phyloP scores from a whole-genome alignment of 148 eudicot species.

The Chenopodium album region DNA sequence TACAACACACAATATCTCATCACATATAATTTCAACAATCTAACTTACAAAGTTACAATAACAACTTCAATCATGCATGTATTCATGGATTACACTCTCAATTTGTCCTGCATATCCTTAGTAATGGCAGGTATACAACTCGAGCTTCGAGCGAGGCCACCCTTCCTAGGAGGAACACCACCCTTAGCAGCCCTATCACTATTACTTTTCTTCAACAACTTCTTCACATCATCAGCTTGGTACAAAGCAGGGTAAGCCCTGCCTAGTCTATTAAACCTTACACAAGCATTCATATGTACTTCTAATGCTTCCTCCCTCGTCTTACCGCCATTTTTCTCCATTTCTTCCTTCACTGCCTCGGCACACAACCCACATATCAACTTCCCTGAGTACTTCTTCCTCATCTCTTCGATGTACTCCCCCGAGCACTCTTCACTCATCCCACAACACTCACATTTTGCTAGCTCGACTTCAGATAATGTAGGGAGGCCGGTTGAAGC shows the following conservation, averaged over 20 bases:
- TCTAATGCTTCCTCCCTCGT: constrained; percentile 44
- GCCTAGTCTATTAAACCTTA: constrained; percentile 51
- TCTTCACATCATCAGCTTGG: constrained; percentile 56
- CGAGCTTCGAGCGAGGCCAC: constrained; percentile 47
- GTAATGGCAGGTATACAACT: constrained; percentile 60
- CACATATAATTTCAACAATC: neutral
- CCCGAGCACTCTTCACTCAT: constrained; percentile 65
- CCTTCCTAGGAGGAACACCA: constrained; percentile 11
- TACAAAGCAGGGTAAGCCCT: constrained; percentile 53
- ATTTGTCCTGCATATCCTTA: constrained; percentile 24
- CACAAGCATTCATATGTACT: constrained; percentile 54
- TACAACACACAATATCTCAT: neutral
- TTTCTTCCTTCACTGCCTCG: constrained; percentile 68
- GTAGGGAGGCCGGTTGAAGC: constrained; percentile 24
- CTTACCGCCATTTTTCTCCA: constrained; percentile 58
- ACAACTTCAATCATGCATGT: neutral
- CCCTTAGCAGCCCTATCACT: constrained; percentile 11
- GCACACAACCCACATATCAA: constrained; percentile 61
- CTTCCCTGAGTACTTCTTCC: constrained; percentile 41
- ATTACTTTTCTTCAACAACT: constrained; percentile 42
- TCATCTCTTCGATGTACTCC: constrained; percentile 43
- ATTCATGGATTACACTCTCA: neutral
- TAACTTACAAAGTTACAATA: neutral
- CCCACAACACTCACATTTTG: constrained; percentile 80
- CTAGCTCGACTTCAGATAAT: constrained; percentile 52